phyloP scores from a whole-genome alignment of 2,329 filamentous ascomycete genomes.

The Alternaria solani region DNA sequence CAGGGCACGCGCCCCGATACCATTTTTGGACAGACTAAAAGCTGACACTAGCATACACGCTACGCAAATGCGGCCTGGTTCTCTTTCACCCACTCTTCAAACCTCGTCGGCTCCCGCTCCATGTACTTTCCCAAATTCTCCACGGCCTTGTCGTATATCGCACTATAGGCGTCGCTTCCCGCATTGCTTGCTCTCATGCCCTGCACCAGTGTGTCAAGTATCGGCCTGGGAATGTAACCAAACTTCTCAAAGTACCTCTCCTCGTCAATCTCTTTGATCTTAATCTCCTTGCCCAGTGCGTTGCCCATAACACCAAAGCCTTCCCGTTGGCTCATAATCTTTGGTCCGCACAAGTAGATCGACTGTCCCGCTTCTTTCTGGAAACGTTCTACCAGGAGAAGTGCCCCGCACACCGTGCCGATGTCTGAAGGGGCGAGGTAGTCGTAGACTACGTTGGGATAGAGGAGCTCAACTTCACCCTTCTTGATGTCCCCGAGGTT shows the following conservation, averaged over 20 bases:
- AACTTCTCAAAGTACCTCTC: slow-evolving; percentile 5
- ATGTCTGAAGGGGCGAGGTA: slow-evolving; percentile 57
- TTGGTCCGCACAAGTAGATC: slow-evolving; percentile 47
- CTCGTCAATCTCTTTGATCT: slow-evolving; percentile 10
- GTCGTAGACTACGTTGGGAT: slow-evolving; percentile 48
- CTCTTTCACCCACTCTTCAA: slow-evolving; percentile 13
- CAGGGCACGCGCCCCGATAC: slow-evolving; percentile 15
- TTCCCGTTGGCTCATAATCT: slow-evolving; percentile 37
- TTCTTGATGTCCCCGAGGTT: slow-evolving; percentile 37
- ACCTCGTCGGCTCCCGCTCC: slow-evolving; percentile 12
- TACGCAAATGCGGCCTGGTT: slow-evolving; percentile 8
- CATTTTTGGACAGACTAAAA: background rate
- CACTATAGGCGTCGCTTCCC: slow-evolving; percentile 41
- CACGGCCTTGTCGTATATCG: slow-evolving; percentile 33
- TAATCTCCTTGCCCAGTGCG: slow-evolving; percentile 7
- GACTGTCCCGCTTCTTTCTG: slow-evolving; percentile 41
- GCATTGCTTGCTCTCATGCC: slow-evolving; percentile 66
- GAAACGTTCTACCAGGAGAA: slow-evolving; percentile 47
- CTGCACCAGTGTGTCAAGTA: slow-evolving; percentile 7
- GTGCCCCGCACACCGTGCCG: slow-evolving; percentile 53
- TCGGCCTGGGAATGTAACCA: slow-evolving; percentile 1
- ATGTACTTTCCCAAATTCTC: slow-evolving; percentile 17
- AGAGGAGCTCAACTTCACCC: slow-evolving; percentile 45
- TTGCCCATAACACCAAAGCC: slow-evolving; percentile 5
- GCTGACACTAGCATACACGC: background rate